phyloP scores from a whole-genome alignment of 352 stramenopile genomes.

The Peronospora destructor region DNA sequence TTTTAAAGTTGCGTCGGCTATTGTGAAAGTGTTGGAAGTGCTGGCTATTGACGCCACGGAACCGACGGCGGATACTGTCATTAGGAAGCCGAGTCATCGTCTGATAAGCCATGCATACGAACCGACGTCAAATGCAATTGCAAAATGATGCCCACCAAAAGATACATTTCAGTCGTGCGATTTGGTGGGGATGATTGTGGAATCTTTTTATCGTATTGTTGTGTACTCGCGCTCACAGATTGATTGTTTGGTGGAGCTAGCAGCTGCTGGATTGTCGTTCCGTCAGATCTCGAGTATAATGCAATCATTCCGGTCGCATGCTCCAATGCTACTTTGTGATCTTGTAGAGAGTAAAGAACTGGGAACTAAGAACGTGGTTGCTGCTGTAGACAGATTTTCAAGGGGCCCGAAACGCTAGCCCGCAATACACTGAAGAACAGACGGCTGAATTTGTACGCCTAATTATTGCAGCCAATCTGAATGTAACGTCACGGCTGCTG shows the following conservation, averaged over 20 bases:
- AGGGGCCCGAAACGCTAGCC: constrained; percentile 7
- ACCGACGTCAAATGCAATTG: not conserved
- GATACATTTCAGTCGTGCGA: constrained; percentile 26
- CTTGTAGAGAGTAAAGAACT: constrained; percentile 4
- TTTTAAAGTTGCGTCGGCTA: constrained; percentile 23
- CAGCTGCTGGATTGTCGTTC: constrained; percentile 26
- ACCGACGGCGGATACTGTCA: constrained; percentile 14
- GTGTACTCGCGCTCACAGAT: constrained; percentile 26
- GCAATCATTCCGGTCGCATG: constrained; percentile 21
- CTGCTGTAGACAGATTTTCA: not conserved
- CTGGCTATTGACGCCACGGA: constrained; percentile 21
- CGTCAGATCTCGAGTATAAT: constrained; percentile 27
- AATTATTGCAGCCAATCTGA: constrained; percentile 34
- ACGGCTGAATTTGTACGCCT: constrained; percentile 38
- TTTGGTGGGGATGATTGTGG: constrained; percentile 10
- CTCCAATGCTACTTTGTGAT: constrained; percentile 16
- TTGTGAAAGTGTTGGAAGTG: constrained; percentile 28
- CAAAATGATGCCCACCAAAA: constrained; percentile 17
- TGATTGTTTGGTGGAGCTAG: constrained; percentile 29
- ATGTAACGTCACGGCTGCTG: constrained; percentile 31
- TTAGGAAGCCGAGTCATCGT: constrained; percentile 22
- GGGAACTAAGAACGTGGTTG: constrained; percentile 1
- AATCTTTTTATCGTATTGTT: constrained; percentile 24
- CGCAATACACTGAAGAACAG: constrained; percentile 24
- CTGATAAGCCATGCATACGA: constrained; percentile 5